Evolutionary conservation across 257 asterid species (phyloP).

Genomic region (Capsicum rhomboideum): DNA sequence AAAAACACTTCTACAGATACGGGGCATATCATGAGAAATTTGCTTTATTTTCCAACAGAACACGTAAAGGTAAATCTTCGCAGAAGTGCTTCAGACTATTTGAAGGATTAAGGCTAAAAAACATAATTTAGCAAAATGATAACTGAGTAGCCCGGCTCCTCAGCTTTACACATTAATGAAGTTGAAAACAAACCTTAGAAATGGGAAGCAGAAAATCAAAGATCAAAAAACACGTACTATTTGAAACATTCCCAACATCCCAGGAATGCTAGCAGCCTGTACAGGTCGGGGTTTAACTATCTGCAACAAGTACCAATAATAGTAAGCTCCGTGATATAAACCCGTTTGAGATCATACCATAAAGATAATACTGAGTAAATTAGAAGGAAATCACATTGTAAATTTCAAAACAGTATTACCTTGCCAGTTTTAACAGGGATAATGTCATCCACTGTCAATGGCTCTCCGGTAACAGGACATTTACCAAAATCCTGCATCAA

Average conservation of each 20-base stretch:
- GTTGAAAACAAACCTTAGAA: neutral
- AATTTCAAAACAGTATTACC: conserved; percentile 26
- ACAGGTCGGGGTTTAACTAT: conserved; percentile 90
- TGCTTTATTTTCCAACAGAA: neutral
- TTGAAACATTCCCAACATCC: conserved; percentile 98
- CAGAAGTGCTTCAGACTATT: neutral
- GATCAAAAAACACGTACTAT: conserved; percentile 43
- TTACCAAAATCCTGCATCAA: conserved; percentile 77
- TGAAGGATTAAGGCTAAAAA: neutral
- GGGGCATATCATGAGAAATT: neutral
- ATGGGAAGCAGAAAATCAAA: neutral
- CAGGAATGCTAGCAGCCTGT: conserved; percentile 99
- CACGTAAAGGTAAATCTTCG: neutral
- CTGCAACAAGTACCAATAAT: conserved; percentile 28
- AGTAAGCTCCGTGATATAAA: neutral
- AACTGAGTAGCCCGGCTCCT: neutral
- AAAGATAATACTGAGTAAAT: neutral
- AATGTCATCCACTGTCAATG: conserved; percentile 71
- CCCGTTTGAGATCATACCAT: neutral
- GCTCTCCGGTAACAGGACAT: conserved; percentile 94
- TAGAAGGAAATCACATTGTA: neutral
- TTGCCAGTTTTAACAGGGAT: conserved; percentile 82
- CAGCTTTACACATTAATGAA: neutral
- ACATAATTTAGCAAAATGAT: neutral
- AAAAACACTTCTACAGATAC: too few species aligned